Conservation (phyloP, 2,329 filamentous ascomycete species). For the Dothidotthia symphoricarpi region DNA sequence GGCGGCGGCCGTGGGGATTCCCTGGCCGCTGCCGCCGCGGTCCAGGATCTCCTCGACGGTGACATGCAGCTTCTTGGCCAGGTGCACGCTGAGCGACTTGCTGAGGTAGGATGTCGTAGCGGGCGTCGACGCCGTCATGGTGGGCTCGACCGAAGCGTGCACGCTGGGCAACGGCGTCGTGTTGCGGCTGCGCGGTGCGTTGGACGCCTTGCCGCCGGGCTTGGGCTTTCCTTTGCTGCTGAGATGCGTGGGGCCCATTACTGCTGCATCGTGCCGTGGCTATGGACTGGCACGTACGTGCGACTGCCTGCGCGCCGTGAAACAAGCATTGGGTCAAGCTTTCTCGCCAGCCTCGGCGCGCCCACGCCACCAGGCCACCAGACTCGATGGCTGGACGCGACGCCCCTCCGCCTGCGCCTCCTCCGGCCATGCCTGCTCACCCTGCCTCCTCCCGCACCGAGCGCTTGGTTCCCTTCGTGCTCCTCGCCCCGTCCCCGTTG, state of each 20-base stretch:
- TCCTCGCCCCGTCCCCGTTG: background rate
- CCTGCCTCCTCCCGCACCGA: too few species aligned
- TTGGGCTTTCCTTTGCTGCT: constrained; percentile 56
- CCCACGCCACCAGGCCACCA: too few species aligned
- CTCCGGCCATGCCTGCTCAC: too few species aligned
- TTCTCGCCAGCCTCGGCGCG: constrained; percentile 12
- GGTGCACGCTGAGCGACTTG: constrained; percentile 55
- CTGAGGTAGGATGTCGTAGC: constrained; percentile 61
- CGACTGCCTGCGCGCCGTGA: constrained; percentile 3
- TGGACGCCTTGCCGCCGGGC: constrained; percentile 30
- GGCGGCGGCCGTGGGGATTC: constrained; percentile 58
- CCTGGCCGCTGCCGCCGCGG: constrained; percentile 54
- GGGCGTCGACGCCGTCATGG: constrained; percentile 10
- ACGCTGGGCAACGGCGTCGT: constrained; percentile 66
- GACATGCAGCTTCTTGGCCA: constrained; percentile 54
- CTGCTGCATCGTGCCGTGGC: too few species aligned
- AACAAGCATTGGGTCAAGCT: constrained; percentile 32
- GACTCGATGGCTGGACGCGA: too few species aligned
- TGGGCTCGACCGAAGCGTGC: constrained; percentile 47
- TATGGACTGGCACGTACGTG: too few species aligned
- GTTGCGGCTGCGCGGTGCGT: constrained; percentile 63
- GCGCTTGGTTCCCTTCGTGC: too few species aligned
- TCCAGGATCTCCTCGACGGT: constrained; percentile 71
- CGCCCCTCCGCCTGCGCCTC: too few species aligned
- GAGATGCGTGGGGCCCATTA: constrained; percentile 35